Evolutionary conservation across 768 basidiomycete genomes (phyloP).

Genomic region (Hericium alpestre): DNA sequence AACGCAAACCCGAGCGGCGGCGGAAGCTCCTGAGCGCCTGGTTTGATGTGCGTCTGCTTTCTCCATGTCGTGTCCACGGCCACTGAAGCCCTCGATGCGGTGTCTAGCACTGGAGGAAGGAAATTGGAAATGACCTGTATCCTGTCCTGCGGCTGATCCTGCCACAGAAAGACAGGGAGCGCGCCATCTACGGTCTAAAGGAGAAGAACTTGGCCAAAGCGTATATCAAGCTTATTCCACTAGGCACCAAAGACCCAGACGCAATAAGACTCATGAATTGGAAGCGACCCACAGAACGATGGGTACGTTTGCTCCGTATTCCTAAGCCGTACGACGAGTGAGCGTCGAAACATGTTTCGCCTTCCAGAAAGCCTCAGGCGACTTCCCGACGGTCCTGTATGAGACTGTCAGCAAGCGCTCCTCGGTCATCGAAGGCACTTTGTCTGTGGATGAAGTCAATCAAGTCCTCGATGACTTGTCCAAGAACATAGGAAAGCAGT

Average conservation of each 20-base stretch:
- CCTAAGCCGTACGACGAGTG: not conserved
- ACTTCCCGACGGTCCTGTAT: conserved; percentile 79
- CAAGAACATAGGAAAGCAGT: conserved; percentile 67
- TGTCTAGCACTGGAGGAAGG: conserved; percentile 69
- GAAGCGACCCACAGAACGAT: conserved; percentile 70
- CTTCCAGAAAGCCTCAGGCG: conserved; percentile 60
- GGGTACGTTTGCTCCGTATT: conserved; percentile 32
- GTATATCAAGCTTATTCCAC: conserved; percentile 82
- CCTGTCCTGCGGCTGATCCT: conserved; percentile 82
- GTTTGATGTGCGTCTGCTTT: conserved; percentile 55
- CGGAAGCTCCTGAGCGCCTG: conserved; percentile 61
- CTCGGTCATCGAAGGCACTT: conserved; percentile 61
- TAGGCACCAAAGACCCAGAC: conserved; percentile 71
- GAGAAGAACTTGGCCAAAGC: conserved; percentile 90
- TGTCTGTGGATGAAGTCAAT: conserved; percentile 82
- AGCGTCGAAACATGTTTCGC: not conserved
- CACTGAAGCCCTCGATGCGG: conserved; percentile 60
- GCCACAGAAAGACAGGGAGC: conserved; percentile 94
- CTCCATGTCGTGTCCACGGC: conserved; percentile 61
- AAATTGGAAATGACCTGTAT: conserved; percentile 82
- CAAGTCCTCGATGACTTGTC: conserved; percentile 69
- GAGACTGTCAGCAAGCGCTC: conserved; percentile 82
- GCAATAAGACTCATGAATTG: conserved; percentile 78
- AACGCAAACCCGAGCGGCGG: conserved; percentile 66
- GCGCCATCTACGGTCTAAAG: conserved; percentile 88